Percentiles rank a stretch among this genome's conserved stretches.
Conservation (phyloP, 306 rosid species). For the Fragaria vesca region DNA sequence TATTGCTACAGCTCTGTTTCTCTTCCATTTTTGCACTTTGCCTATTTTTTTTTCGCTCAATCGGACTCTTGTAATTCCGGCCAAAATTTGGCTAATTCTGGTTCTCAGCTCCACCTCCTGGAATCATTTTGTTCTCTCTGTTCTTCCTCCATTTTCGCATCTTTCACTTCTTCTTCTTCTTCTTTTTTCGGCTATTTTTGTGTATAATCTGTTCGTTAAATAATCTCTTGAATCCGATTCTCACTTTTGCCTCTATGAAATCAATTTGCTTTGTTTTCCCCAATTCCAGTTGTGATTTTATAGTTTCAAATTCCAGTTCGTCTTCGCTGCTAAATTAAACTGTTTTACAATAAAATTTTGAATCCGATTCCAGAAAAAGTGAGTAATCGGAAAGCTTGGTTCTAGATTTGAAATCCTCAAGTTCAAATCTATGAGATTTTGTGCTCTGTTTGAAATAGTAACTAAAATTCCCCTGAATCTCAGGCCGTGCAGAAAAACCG, state of each 20-base stretch:
- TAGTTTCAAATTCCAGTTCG: not conserved
- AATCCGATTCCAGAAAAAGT: not conserved
- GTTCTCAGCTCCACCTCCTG: not conserved
- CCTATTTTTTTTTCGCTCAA: not conserved
- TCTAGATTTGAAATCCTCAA: not conserved
- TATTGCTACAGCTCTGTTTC: not conserved
- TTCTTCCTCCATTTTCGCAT: not conserved
- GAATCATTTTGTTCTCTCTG: not conserved
- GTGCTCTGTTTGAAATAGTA: not conserved
- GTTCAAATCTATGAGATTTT: not conserved
- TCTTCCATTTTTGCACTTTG: not conserved
- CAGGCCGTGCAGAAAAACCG: constrained; percentile 68
- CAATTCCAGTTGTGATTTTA: not conserved
- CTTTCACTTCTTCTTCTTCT: not conserved
- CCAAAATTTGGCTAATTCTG: not conserved
- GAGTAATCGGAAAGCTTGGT: not conserved
- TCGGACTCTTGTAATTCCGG: not conserved
- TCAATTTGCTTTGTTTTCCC: not conserved
- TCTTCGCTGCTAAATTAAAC: not conserved
- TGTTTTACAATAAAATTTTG: not conserved
- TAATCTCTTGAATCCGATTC: not conserved
- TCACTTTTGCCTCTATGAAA: not conserved
- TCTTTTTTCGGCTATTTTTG: not conserved
- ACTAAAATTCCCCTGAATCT: constrained; percentile 6
- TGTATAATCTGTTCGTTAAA: not conserved